Conservation (phyloP, 805 yeast genomes). For the Candida railenensis region DNA sequence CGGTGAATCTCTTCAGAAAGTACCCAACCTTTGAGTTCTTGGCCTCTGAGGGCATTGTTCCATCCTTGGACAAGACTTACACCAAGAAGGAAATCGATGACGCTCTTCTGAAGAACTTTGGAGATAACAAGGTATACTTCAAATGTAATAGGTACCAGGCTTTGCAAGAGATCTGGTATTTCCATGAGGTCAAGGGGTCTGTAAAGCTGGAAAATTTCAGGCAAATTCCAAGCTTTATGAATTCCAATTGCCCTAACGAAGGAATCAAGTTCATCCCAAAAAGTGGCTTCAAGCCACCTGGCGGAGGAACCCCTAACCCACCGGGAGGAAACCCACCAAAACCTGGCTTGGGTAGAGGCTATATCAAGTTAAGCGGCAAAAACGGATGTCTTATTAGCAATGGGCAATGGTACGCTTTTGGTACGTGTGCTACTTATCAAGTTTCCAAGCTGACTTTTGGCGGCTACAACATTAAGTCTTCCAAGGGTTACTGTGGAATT, state of each 20-base stretch:
- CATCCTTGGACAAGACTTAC: slow-evolving; percentile 32
- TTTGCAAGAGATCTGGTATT: slow-evolving; percentile 79
- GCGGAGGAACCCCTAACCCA: slow-evolving; percentile 25
- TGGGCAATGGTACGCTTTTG: slow-evolving; percentile 81
- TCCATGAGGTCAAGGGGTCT: slow-evolving; percentile 73
- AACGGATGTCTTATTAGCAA: slow-evolving; percentile 79
- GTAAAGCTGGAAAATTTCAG: slow-evolving; percentile 59
- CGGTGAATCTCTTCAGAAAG: slow-evolving; percentile 31
- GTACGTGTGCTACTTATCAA: slow-evolving; percentile 81
- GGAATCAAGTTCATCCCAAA: slow-evolving; percentile 77
- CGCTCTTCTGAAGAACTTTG: slow-evolving; percentile 31
- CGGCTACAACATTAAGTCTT: slow-evolving; percentile 66
- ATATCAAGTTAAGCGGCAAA: slow-evolving; percentile 48
- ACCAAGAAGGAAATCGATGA: slow-evolving; percentile 27
- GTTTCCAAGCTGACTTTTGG: slow-evolving; percentile 61
- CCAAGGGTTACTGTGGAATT: slow-evolving; percentile 73
- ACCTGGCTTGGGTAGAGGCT: slow-evolving; percentile 22
- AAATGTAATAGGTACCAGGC: slow-evolving; percentile 33
- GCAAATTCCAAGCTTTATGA: slow-evolving; percentile 57
- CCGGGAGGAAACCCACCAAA: slow-evolving; percentile 13
- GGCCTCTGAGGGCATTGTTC: slow-evolving; percentile 33
- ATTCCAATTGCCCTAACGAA: slow-evolving; percentile 62
- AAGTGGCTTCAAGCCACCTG: slow-evolving; percentile 25
- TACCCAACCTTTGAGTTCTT: slow-evolving; percentile 38
- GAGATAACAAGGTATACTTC: slow-evolving; percentile 33